A percentile compares a stretch with the other conserved stretches of the same genome.
Evolutionary conservation across 2,329 filamentous ascomycete genomes (phyloP).

Genomic region (Plenodomus biglobosus): DNA sequence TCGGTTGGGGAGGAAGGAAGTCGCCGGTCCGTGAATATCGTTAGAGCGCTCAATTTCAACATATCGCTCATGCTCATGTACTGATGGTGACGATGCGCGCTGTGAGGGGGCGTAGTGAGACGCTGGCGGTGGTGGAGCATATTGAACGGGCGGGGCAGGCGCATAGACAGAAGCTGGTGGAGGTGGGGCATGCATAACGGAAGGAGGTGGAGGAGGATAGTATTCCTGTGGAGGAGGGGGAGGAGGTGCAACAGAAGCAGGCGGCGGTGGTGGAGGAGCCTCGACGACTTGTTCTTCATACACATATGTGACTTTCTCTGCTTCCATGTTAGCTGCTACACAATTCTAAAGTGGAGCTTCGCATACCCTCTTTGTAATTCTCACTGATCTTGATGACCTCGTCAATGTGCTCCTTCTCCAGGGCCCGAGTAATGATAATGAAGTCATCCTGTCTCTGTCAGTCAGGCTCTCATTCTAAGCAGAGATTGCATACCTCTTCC

Average conservation of each 20-base stretch:
- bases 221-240: slow-evolving; percentile 16
- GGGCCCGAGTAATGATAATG: slow-evolving; percentile 77
- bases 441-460: slow-evolving; percentile 66
- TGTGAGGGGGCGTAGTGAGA: slow-evolving; percentile 39
- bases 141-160: slow-evolving; percentile 22
- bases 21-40: slow-evolving; percentile 50
- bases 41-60: slow-evolving; percentile 52
- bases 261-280: slow-evolving; percentile 12
- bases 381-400: slow-evolving; percentile 82
- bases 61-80: slow-evolving; percentile 38
- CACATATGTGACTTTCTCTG: slow-evolving; percentile 43
- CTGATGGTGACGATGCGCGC: slow-evolving; percentile 36
- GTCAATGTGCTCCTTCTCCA: slow-evolving; percentile 89
- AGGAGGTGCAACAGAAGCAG: slow-evolving; percentile 15
- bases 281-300: slow-evolving; percentile 34
- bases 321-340: slow-evolving; percentile 3
- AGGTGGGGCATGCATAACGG: slow-evolving; percentile 21
- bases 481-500: slow-evolving; percentile 67
- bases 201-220: slow-evolving; percentile 11
- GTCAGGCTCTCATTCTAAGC: slow-evolving; percentile 9
- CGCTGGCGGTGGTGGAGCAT: slow-evolving; percentile 23
- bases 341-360: not conserved
- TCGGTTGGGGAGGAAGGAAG: slow-evolving; percentile 53
- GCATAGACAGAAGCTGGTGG: slow-evolving; percentile 23
- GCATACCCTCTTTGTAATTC: slow-evolving; percentile 61